Conservation (phyloP, 768 basidiomycete genomes). For the Mycena vitilis region DNA sequence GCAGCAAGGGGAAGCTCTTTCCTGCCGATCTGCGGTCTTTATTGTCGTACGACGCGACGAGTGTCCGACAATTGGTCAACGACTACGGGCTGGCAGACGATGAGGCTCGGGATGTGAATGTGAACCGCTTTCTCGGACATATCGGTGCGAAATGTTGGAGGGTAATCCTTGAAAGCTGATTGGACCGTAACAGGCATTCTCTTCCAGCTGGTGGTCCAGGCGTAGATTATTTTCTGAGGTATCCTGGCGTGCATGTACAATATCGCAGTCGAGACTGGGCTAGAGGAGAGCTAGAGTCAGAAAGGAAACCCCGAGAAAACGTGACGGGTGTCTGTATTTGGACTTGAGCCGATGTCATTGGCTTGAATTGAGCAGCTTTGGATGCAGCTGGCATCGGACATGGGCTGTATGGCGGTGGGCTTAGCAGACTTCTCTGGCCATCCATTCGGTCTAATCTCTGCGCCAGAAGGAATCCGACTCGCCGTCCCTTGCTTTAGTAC, state of each 20-base stretch:
- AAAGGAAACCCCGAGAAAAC: background rate
- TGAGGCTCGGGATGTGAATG: conserved; percentile 55
- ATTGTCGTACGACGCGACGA: conserved; percentile 62
- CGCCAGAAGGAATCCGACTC: conserved; percentile 46
- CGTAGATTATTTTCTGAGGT: background rate
- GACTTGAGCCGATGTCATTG: conserved; percentile 2
- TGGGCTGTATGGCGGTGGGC: conserved; percentile 54
- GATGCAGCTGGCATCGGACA: conserved; percentile 3
- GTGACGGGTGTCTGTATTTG: background rate
- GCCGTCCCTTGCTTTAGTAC: conserved; percentile 60
- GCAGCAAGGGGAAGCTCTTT: conserved; percentile 40
- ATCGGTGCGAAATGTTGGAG: conserved; percentile 54
- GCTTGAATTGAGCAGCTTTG: background rate
- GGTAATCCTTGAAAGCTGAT: conserved; percentile 1
- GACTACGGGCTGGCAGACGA: conserved; percentile 61
- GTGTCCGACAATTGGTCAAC: conserved; percentile 53
- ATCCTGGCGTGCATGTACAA: background rate
- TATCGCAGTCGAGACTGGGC: background rate
- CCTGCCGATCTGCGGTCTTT: conserved; percentile 58
- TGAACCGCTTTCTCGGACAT: conserved; percentile 67
- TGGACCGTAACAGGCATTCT: conserved; percentile 32
- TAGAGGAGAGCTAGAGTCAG: too few species aligned
- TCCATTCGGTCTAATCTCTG: conserved; percentile 32
- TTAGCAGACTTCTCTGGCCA: conserved; percentile 10
- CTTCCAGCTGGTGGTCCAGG: conserved; percentile 33